phyloP scores from a whole-genome alignment of 441 rosid genomes.

The Pelargonium cotyledonis region DNA sequence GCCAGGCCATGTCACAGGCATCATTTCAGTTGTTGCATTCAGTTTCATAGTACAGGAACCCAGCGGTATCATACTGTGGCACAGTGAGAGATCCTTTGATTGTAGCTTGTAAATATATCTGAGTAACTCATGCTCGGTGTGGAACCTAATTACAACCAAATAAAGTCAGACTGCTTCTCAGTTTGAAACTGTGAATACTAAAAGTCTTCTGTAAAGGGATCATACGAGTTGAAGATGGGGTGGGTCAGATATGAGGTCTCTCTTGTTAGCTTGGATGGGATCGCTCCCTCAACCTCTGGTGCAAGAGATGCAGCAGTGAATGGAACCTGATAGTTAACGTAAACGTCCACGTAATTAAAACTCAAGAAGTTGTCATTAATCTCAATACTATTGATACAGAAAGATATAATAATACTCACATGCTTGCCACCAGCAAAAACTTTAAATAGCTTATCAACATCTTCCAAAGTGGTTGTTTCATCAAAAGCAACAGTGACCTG shows the following conservation, averaged over 20 bases:
- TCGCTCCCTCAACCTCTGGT: conserved; percentile 59
- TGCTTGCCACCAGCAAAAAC: conserved; percentile 69
- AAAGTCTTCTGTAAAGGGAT: conserved; percentile 17
- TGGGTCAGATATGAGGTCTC: conserved; percentile 72
- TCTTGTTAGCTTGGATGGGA: conserved; percentile 63
- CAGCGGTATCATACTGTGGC: conserved; percentile 98
- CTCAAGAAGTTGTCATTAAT: background rate
- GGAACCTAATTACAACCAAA: conserved; percentile 45
- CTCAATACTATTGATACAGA: conserved; percentile 8
- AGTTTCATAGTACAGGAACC: conserved; percentile 97
- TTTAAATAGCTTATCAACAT: conserved; percentile 74
- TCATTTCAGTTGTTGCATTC: conserved; percentile 94
- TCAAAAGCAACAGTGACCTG: conserved; percentile 89
- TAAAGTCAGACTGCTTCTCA: conserved; percentile 23
- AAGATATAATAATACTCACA: conserved; percentile 29
- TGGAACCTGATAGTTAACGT: conserved; percentile 48
- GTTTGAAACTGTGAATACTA: conserved; percentile 16
- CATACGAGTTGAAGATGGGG: conserved; percentile 74
- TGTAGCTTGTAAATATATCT: conserved; percentile 69
- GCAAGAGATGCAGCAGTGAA: conserved; percentile 87
- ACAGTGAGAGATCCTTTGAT: conserved; percentile 85
- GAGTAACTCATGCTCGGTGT: conserved; percentile 90
- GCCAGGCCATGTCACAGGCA: conserved; percentile 89
- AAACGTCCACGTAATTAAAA: background rate
- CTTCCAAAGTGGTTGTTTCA: conserved; percentile 90